Conservation (phyloP, 169 alveolate species). For the Eimeria zaria region DNA sequence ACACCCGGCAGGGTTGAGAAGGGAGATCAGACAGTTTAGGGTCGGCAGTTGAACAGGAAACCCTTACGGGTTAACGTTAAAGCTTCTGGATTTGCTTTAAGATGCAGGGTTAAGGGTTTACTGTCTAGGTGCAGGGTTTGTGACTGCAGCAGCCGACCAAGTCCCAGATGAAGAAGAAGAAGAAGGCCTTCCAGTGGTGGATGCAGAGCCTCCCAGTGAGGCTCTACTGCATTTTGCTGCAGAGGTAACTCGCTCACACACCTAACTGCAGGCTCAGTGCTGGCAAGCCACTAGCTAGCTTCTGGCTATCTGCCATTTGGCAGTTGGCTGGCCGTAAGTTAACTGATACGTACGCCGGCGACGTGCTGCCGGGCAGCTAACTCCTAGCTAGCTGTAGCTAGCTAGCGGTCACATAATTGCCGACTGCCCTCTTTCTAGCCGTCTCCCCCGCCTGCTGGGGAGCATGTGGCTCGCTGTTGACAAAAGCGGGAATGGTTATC, state of each 20-base stretch:
- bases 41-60: background rate
- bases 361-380: background rate
- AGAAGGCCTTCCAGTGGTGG: slow-evolving; percentile 1
- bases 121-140: background rate
- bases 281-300: background rate
- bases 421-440: background rate
- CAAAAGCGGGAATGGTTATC: background rate
- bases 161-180: slow-evolving; percentile 40
- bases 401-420: background rate
- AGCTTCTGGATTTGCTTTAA: background rate
- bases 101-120: background rate
- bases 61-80: background rate
- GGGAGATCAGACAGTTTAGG: background rate
- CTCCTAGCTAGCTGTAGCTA: background rate
- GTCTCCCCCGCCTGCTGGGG: background rate
- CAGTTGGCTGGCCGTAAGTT: background rate
- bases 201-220: slow-evolving; percentile 52
- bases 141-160: slow-evolving; percentile 48
- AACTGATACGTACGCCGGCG: background rate
- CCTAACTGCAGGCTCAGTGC: background rate
- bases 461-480: background rate
- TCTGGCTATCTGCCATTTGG: background rate
- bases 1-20: background rate
- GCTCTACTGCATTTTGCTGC: slow-evolving; percentile 58
- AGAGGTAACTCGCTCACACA: slow-evolving; percentile 16